Percentiles rank a stretch among this genome's conserved stretches.
Conservation (phyloP, 257 asterid genomes). For the Solanum acaule region DNA sequence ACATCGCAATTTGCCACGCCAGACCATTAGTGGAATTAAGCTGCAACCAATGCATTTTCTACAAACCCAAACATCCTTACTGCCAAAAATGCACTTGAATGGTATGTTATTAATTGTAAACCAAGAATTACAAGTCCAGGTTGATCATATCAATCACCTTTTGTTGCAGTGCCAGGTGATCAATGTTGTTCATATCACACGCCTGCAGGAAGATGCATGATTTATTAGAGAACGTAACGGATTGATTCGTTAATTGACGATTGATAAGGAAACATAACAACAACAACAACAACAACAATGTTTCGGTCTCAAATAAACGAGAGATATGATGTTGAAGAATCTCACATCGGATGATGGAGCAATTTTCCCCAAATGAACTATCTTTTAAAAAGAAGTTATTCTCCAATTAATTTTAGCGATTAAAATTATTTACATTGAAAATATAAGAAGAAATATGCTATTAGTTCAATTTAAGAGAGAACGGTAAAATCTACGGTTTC, state of each 20-base stretch:
- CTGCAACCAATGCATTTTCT: not conserved
- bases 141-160: constrained; percentile 4
- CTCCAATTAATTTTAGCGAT: not conserved
- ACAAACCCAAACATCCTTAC: not conserved
- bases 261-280: not conserved
- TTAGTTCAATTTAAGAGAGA: not conserved
- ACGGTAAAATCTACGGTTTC: not conserved
- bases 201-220: constrained; percentile 6
- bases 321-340: not conserved
- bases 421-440: not conserved
- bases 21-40: not conserved
- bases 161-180: constrained; percentile 7
- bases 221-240: not conserved
- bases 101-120: not conserved
- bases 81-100: not conserved
- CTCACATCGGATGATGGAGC: not conserved
- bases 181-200: not conserved
- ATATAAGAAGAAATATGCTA: not conserved
- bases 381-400: not conserved
- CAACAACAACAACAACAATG: not conserved
- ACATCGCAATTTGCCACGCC: not conserved
- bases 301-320: not conserved
- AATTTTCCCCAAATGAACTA: not conserved
- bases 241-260: not conserved
- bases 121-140: not conserved